A percentile compares a stretch with the other conserved stretches of the same genome.
These are phyloP conservation scores for Amborella trichopoda DNA, from an alignment of 164 flowering plant species.

Conservation along the genomic window DNA sequence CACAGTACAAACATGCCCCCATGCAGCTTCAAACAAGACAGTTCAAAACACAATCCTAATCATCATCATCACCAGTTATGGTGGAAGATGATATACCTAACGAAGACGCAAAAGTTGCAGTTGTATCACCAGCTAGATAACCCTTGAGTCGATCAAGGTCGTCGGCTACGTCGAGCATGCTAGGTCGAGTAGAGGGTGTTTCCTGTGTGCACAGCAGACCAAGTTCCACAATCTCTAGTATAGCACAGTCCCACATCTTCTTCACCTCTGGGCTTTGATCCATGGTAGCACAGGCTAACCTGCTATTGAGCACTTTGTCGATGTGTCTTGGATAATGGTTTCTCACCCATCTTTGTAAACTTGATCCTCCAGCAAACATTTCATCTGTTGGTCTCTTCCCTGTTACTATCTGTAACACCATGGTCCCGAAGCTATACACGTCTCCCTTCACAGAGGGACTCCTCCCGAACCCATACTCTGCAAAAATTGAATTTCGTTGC, in stretches of 20 bases:
- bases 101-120: conserved; percentile 16
- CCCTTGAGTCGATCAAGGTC: conserved; percentile 18
- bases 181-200: conserved; percentile 20
- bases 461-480: conserved; percentile 24
- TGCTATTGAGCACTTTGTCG: conserved; percentile 11
- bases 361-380: conserved; percentile 13
- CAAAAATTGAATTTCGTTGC: too few relatives aligned
- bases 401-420: conserved; percentile 18
- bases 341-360: conserved; percentile 16
- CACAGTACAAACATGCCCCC: too few relatives aligned
- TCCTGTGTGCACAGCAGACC: conserved; percentile 25
- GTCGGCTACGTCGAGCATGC: conserved; percentile 22
- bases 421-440: conserved; percentile 22
- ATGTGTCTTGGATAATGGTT: conserved; percentile 11
- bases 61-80: conserved; percentile 3
- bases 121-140: conserved; percentile 19
- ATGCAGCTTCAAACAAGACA: too few relatives aligned
- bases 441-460: conserved; percentile 21
- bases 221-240: conserved; percentile 14
- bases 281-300: conserved; percentile 6
- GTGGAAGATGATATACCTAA: conserved; percentile 14
- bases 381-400: conserved; percentile 21
- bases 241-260: conserved; percentile 14
- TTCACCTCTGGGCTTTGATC: conserved; percentile 10
- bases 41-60: too few relatives aligned